Conservation (phyloP, 2,329 filamentous ascomycete species). For the Phialocephala sp. region DNA sequence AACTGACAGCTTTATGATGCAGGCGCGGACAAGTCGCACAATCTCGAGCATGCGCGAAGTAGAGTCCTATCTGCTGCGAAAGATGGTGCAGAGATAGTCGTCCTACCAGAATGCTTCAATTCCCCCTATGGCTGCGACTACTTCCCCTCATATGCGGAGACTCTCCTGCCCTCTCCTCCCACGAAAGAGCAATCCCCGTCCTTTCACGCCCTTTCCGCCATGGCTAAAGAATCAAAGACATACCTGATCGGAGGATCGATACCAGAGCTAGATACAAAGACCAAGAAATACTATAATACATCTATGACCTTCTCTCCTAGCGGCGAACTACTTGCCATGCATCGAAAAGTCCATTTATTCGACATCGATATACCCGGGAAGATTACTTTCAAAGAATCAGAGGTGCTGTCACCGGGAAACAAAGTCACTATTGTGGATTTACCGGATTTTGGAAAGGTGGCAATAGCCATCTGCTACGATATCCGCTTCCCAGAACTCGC, state of each 20-base stretch:
- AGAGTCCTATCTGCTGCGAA: conserved; percentile 83
- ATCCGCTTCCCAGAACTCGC: conserved; percentile 95
- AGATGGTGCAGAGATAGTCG: conserved; percentile 81
- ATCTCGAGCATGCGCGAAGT: conserved; percentile 79
- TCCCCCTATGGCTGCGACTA: conserved; percentile 91
- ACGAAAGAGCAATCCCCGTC: conserved; percentile 74
- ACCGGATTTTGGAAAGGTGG: conserved; percentile 86
- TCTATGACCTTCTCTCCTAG: conserved; percentile 79
- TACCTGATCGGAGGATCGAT: conserved; percentile 94
- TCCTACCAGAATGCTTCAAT: conserved; percentile 99
- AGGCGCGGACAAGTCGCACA: conserved; percentile 82
- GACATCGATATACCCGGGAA: conserved; percentile 97
- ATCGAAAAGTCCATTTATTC: conserved; percentile 95
- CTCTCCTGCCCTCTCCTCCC: conserved; percentile 79
- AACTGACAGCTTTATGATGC: conserved; percentile 33
- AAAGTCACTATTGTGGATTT: conserved; percentile 85
- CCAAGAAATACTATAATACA: conserved; percentile 86
- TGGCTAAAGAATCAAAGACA: conserved; percentile 78
- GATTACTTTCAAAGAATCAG: conserved; percentile 89
- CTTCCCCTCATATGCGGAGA: conserved; percentile 92
- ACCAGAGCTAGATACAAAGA: conserved; percentile 73
- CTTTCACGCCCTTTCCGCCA: conserved; percentile 80
- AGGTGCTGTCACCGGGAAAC: conserved; percentile 85
- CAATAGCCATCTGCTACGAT: conserved; percentile 95
- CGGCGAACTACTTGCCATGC: conserved; percentile 81